Percentiles rank a stretch among this genome's conserved stretches.
These are phyloP conservation scores for Colletotrichum karsti DNA, from an alignment of 2,329 filamentous ascomycete genomes.

Conservation along the genomic window DNA sequence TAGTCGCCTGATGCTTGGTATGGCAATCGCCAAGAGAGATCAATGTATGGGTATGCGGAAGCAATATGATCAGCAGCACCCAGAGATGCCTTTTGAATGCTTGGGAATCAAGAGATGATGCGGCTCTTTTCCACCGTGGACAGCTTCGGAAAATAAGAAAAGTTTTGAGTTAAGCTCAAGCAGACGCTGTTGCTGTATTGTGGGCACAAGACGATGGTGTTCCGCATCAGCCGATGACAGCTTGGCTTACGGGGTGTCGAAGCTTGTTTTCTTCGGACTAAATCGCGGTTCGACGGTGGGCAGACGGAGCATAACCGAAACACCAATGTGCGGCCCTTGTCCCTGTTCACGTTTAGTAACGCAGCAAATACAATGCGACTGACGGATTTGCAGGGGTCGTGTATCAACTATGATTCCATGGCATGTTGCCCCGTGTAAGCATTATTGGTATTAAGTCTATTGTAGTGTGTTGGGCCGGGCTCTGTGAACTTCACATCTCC, in stretches of 20 bases:
- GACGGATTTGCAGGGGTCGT: background rate
- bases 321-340: background rate
- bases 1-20: background rate
- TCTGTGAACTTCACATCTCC: background rate
- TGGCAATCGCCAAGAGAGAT: background rate
- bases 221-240: background rate
- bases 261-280: conserved; percentile 14
- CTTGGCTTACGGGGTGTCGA: background rate
- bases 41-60: background rate
- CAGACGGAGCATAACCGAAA: conserved; percentile 20
- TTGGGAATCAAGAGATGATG: background rate
- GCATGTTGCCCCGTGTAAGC: background rate
- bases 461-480: background rate
- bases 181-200: background rate
- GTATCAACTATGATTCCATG: conserved; percentile 1
- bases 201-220: background rate
- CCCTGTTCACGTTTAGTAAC: conserved; percentile 10
- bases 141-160: background rate
- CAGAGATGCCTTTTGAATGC: no score
- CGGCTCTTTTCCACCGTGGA: background rate
- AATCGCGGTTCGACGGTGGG: background rate
- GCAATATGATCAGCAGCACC: background rate
- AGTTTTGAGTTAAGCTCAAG: conserved; percentile 16
- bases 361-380: background rate
- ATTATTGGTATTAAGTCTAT: conserved; percentile 11